phyloP scores from a whole-genome alignment of 192 early-diverging fungal species.

The Mortierella alpina region DNA sequence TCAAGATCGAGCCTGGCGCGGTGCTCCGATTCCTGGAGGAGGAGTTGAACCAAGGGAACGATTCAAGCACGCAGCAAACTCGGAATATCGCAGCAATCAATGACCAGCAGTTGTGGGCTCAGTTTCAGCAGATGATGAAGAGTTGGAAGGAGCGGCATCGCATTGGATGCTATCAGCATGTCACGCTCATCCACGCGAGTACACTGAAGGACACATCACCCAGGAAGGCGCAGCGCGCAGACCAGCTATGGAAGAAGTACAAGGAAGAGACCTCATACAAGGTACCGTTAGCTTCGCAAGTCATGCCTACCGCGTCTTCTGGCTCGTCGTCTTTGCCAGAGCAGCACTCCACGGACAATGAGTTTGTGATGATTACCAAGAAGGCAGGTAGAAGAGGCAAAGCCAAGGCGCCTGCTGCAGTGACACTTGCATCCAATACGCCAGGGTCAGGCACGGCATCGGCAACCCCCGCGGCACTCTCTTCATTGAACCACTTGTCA shows the following conservation, averaged over 20 bases:
- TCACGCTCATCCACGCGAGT: slow-evolving; percentile 63
- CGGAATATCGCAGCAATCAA: slow-evolving; percentile 27
- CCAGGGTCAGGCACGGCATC: too few relatives aligned
- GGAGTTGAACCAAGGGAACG: slow-evolving; percentile 16
- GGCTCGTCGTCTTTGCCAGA: background rate
- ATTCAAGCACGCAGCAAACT: slow-evolving; percentile 1
- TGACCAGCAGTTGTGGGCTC: slow-evolving; percentile 22
- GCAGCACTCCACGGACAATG: background rate
- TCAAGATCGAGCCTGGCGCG: slow-evolving; percentile 5
- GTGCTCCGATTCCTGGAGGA: slow-evolving; percentile 46
- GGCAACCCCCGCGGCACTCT: too few relatives aligned
- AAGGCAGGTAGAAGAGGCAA: too few relatives aligned
- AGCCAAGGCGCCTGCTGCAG: too few relatives aligned
- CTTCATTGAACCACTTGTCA: too few relatives aligned
- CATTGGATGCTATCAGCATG: slow-evolving; percentile 50
- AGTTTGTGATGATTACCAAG: slow-evolving; percentile 29
- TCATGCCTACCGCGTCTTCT: background rate
- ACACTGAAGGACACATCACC: slow-evolving; percentile 29
- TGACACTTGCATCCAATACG: too few relatives aligned
- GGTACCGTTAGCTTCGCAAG: background rate
- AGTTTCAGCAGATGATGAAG: slow-evolving; percentile 20
- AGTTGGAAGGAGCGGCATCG: slow-evolving; percentile 28
- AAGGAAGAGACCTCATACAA: slow-evolving; percentile 7
- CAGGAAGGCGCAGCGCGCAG: slow-evolving; percentile 43
- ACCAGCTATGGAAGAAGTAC: slow-evolving; percentile 25